Evolutionary conservation across 768 basidiomycete genomes (phyloP).

Genomic region (Pluteus cervinus): DNA sequence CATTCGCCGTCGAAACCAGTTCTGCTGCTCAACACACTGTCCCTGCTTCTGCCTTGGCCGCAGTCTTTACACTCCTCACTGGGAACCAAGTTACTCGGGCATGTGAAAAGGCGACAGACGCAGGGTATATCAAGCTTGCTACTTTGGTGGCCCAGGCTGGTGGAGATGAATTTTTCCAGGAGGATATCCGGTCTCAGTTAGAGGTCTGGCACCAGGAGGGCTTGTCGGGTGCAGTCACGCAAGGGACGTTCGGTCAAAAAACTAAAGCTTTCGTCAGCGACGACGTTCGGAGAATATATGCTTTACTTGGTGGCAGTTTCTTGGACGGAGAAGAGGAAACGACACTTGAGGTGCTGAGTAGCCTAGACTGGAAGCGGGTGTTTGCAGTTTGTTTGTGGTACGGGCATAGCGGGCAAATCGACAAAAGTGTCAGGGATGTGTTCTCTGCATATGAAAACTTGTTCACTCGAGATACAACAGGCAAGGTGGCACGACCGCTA

Average conservation of each 20-base stretch:
- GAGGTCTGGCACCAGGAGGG: conserved; percentile 75
- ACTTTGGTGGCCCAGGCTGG: conserved; percentile 85
- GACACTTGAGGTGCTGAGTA: conserved; percentile 38
- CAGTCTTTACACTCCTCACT: conserved; percentile 73
- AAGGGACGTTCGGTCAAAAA: too few relatives aligned
- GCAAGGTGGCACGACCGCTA: conserved; percentile 43
- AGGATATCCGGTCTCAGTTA: conserved; percentile 70
- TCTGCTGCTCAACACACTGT: conserved; percentile 13
- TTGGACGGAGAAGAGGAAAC: conserved; percentile 54
- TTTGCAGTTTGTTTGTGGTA: conserved; percentile 94
- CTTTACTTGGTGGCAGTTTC: conserved; percentile 69
- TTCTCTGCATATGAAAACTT: conserved; percentile 55
- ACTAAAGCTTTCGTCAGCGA: conserved; percentile 53
- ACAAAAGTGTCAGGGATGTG: conserved; percentile 64
- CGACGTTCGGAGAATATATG: conserved; percentile 74
- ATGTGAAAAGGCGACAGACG: conserved; percentile 64
- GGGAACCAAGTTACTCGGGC: conserved; percentile 89
- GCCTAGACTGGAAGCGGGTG: conserved; percentile 88
- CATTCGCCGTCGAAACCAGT: not conserved
- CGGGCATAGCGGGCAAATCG: conserved; percentile 60
- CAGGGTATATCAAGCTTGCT: conserved; percentile 78
- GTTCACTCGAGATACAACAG: conserved; percentile 21
- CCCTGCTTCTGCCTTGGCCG: conserved; percentile 35
- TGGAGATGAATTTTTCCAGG: conserved; percentile 68
- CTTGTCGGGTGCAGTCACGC: conserved; percentile 36